Percentiles rank a stretch among this genome's conserved stretches.
Conservation (phyloP, 306 rosid genomes). For the Ziziphus jujuba region DNA sequence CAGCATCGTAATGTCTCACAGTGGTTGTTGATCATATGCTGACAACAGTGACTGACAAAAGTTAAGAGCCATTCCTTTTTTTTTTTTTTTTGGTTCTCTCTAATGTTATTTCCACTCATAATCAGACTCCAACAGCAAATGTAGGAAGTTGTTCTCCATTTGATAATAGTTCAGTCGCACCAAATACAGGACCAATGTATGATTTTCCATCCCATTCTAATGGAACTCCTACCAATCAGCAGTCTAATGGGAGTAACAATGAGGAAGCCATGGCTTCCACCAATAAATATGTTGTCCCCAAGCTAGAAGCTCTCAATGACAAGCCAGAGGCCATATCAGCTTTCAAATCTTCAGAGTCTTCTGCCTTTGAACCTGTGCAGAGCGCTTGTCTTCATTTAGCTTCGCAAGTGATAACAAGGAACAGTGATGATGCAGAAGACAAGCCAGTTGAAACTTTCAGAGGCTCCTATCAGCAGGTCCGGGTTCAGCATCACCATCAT, state of each 20-base stretch:
- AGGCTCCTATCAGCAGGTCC: constrained; percentile 44
- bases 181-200: constrained; percentile 25
- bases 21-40: constrained; percentile 24
- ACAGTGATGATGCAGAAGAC: constrained; percentile 31
- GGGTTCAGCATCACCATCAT: constrained; percentile 38
- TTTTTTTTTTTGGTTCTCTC: constrained; percentile 6
- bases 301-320: constrained; percentile 36
- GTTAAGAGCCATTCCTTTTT: constrained; percentile 2
- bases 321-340: constrained; percentile 39
- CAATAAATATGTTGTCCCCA: constrained; percentile 37
- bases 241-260: constrained; percentile 50
- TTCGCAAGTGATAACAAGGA: constrained; percentile 27
- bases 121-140: constrained; percentile 51
- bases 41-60: constrained; percentile 10
- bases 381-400: constrained; percentile 32
- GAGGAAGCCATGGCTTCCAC: constrained; percentile 44
- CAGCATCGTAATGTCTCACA: constrained; percentile 12
- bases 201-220: constrained; percentile 47
- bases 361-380: constrained; percentile 37
- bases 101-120: constrained; percentile 25
- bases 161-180: constrained; percentile 45
- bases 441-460: constrained; percentile 25
- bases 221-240: constrained; percentile 45
- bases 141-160: constrained; percentile 50
- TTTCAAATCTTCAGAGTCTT: constrained; percentile 40